Conservation (phyloP, 345 rosid genomes). For the Gossypium sturtianum region DNA sequence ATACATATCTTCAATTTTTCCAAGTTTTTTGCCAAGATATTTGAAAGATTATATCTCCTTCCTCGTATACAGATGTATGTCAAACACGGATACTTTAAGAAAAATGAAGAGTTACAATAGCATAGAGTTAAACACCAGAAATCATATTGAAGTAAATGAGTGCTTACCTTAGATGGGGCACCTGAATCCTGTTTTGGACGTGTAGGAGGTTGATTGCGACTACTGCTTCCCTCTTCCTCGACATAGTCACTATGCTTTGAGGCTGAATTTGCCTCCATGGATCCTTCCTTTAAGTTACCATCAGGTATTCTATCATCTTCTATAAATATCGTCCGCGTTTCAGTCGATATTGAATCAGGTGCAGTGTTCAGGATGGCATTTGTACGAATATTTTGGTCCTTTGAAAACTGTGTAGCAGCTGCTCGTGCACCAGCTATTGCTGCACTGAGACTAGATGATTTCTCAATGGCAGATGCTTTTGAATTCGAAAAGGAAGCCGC, state of each 20-base stretch:
- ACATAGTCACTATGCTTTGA: constrained; percentile 6
- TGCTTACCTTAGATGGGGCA: constrained; percentile 29
- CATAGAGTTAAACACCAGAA: background rate
- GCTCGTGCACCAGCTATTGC: constrained; percentile 87
- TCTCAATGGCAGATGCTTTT: constrained; percentile 30
- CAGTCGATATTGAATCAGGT: constrained; percentile 16
- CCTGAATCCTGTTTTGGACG: constrained; percentile 19
- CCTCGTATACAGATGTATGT: background rate
- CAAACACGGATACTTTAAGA: background rate
- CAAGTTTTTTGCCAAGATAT: background rate
- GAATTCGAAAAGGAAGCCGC: constrained; percentile 16
- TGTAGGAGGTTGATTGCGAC: constrained; percentile 15
- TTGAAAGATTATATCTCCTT: background rate
- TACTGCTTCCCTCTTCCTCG: constrained; percentile 19
- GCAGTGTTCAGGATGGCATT: constrained; percentile 12
- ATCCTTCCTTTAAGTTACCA: constrained; percentile 15
- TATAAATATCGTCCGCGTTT: constrained; percentile 11
- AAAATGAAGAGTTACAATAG: background rate
- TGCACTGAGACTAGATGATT: constrained; percentile 48
- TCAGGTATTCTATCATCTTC: constrained; percentile 23
- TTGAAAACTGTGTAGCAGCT: constrained; percentile 76
- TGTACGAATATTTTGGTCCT: constrained; percentile 24
- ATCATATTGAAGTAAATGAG: background rate
- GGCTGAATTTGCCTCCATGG: constrained; percentile 10
- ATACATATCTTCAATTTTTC: no score